Evolutionary conservation across 1,284 basidiomycete genomes (phyloP).

Genomic region (Pholiota adiposa): DNA sequence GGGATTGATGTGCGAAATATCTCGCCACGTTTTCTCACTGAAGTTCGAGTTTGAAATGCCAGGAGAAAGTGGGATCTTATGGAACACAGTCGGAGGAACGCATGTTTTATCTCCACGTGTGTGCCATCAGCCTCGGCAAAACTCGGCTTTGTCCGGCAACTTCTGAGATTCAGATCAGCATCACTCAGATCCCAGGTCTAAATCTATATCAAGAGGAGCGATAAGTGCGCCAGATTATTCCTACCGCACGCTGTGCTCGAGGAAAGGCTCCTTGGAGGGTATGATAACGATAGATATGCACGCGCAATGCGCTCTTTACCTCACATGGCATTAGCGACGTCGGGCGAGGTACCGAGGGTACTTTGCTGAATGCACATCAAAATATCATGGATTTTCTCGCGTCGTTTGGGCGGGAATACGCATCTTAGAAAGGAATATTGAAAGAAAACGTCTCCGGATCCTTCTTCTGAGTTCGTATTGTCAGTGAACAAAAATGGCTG

Average conservation of each 20-base stretch:
- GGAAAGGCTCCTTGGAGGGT: background rate
- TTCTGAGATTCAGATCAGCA: background rate
- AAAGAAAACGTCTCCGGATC: background rate
- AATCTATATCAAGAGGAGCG: slow-evolving; percentile 11
- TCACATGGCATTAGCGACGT: background rate
- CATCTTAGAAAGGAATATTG: slow-evolving; percentile 1
- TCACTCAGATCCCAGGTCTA: background rate
- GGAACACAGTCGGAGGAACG: background rate
- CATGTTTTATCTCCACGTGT: slow-evolving; percentile 12
- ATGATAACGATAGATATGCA: background rate
- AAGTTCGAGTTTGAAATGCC: background rate
- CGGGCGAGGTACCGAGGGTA: background rate
- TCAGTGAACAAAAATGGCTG: background rate
- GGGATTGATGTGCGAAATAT: too few relatives aligned
- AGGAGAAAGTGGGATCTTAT: background rate
- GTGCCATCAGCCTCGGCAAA: background rate
- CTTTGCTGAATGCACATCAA: background rate
- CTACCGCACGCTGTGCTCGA: background rate
- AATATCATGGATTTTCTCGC: background rate
- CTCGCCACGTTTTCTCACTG: background rate
- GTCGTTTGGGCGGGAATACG: slow-evolving; percentile 5
- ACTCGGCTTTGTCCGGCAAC: slow-evolving; percentile 9
- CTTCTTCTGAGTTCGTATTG: background rate
- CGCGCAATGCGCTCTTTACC: background rate
- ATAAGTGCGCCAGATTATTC: background rate